These are phyloP conservation scores for Rhynchosporium agropyri DNA, from an alignment of 2,329 filamentous ascomycete genomes.

Conservation along the genomic window DNA sequence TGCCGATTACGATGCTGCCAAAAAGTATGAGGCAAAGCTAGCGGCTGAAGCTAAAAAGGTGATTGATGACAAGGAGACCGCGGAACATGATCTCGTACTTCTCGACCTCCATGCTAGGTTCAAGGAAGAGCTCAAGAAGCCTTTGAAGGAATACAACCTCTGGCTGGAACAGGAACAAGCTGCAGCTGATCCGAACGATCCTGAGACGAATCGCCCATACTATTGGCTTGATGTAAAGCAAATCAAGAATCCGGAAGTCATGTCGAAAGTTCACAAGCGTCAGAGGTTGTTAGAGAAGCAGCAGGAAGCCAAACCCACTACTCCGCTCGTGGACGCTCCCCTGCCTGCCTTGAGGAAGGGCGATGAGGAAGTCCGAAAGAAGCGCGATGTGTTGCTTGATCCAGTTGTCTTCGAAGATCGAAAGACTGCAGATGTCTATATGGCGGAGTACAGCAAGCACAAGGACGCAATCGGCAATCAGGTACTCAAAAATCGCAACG, in stretches of 20 bases:
- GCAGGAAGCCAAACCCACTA: conserved; percentile 12
- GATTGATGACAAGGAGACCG: conserved; percentile 17
- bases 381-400: conserved; percentile 35
- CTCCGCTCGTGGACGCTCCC: conserved; percentile 16
- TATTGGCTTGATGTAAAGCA: conserved; percentile 11
- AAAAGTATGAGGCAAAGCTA: conserved; percentile 27
- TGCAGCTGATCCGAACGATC: conserved; percentile 2
- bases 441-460: conserved; percentile 63
- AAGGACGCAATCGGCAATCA: conserved; percentile 60
- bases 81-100: conserved; percentile 20
- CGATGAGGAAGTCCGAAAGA: conserved; percentile 36
- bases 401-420: conserved; percentile 38
- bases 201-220: not conserved
- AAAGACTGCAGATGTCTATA: conserved; percentile 63
- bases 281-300: conserved; percentile 6
- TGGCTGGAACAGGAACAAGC: conserved; percentile 10
- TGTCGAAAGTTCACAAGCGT: conserved; percentile 16
- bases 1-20: conserved; percentile 32
- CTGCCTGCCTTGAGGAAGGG: conserved; percentile 15
- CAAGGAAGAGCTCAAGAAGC: conserved; percentile 8
- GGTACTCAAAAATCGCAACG: conserved; percentile 46
- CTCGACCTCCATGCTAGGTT: conserved; percentile 11
- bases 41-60: conserved; percentile 25
- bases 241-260: conserved; percentile 19
- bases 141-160: conserved; percentile 15